Conservation (phyloP, 2,329 filamentous ascomycete species). For the Botrytis hyacinthi region DNA sequence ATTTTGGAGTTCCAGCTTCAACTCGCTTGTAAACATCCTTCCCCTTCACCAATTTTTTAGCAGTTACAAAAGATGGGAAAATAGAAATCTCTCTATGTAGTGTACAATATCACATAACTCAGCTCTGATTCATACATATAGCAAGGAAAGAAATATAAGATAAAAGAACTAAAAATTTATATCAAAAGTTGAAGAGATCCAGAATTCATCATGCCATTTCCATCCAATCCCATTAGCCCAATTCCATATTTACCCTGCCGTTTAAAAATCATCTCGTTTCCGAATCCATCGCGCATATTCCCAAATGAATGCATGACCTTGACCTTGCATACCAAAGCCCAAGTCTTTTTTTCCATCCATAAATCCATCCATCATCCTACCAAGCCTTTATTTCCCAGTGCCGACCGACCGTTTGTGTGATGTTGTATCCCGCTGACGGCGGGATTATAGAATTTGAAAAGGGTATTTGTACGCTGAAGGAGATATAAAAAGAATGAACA, state of each 20-base stretch:
- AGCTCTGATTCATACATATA: constrained; percentile 1
- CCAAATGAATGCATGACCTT: constrained; percentile 4
- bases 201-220: background rate
- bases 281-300: background rate
- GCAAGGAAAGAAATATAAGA: background rate
- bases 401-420: background rate
- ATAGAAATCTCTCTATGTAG: background rate
- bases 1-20: background rate
- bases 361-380: background rate
- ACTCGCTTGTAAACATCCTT: constrained; percentile 4
- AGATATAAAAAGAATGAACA: background rate
- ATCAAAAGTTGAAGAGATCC: background rate
- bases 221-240: constrained; percentile 8
- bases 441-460: background rate
- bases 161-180: background rate
- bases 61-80: background rate
- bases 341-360: background rate
- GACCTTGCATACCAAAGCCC: background rate
- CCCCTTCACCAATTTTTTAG: background rate
- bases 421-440: constrained; percentile 2
- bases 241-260: background rate
- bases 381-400: background rate
- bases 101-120: background rate
- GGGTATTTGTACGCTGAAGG: background rate
- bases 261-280: background rate